Conservation (phyloP, 768 basidiomycete species). For the Pilatotrama ljubarskyi region DNA sequence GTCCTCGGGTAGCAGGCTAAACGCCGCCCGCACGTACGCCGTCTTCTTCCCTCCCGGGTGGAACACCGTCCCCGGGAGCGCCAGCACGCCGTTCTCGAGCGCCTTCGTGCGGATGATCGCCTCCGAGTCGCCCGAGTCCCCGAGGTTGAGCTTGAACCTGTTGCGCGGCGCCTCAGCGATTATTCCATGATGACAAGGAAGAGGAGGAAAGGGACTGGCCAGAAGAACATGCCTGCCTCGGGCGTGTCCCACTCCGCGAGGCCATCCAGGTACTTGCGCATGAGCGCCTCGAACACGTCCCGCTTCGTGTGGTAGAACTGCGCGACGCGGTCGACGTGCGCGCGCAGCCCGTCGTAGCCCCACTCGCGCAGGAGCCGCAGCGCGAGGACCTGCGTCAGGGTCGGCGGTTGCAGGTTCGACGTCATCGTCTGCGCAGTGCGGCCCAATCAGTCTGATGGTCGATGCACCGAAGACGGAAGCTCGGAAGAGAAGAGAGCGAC, state of each 20-base stretch:
- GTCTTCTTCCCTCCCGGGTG: conserved; percentile 69
- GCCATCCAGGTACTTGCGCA: conserved; percentile 74
- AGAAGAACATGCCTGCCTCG: conserved; percentile 89
- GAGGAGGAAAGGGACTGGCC: conserved; percentile 45
- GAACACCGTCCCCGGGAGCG: conserved; percentile 84
- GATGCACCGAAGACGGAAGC: conserved; percentile 32
- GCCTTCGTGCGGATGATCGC: conserved; percentile 73
- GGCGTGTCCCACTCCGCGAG: conserved; percentile 74
- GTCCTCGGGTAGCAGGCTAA: conserved; percentile 65
- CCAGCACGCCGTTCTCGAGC: conserved; percentile 81
- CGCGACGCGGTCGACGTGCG: conserved; percentile 70
- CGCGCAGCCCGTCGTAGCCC: conserved; percentile 75
- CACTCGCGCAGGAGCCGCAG: conserved; percentile 61
- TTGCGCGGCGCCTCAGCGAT: not conserved
- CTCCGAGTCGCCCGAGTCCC: conserved; percentile 62
- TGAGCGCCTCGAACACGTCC: conserved; percentile 74
- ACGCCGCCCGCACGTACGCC: conserved; percentile 79
- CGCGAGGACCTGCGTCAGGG: conserved; percentile 63
- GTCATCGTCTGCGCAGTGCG: conserved; percentile 56
- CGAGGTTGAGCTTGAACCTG: conserved; percentile 71
- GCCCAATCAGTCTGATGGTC: too few relatives aligned
- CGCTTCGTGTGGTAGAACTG: conserved; percentile 72
- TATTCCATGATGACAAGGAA: too few relatives aligned
- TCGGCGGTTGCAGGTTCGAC: conserved; percentile 66
- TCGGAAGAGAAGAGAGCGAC: conserved; percentile 27